Base-by-base conservation (phyloP, 768 basidiomycete genomes). In the Suillus americanus region DNA sequence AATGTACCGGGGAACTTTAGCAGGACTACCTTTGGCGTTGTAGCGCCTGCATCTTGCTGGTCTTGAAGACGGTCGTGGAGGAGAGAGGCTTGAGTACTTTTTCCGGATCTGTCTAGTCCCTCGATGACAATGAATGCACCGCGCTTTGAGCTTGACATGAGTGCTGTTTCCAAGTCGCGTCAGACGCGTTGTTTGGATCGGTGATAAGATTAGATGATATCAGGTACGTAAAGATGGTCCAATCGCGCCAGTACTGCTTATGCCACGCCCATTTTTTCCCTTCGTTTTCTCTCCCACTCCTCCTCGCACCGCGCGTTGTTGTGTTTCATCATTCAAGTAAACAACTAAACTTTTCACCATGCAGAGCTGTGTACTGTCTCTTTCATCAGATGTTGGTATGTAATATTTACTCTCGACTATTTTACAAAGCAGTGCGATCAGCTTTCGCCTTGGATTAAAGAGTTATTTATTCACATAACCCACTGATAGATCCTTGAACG, bases 71-170 rank as follows among this genome's bases (percentile, higher is more conserved):
- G 82, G 0, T 82, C 73, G 46, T 85, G 80, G 37, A 97, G 85
- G 20, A 80, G 77, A 0, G 83, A 78, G 0, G 89, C 88, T 73
- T 98, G 97, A 0, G 95, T 99, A 38, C 90, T 92, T 75, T 99
- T 99, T 18, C 97, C 97, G 0, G 93, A 95, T 66, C 92, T 83
- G 74, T 99, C 97, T n/a, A 99, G 86, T 16, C 97, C 97, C 77
- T 98, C 96, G 60, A 98, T 83, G 43, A 95, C 95, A 72, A 98
- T 90, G 78, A 99, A 95, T 8, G 90, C 84, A 0, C 92, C 93
- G 18, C 90, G 83, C 30, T 45, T 59, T 35, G 66, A 38, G 3
- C 59, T 40, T 2, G 71, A 10, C 62, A 68, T 46, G 25, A 61
- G 23, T 62, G 25, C 56, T 18, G 23, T 18, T 54, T 14, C 14